Evolutionary conservation across 2,329 filamentous ascomycete species (phyloP).

Genomic region (Fusarium torreyae): DNA sequence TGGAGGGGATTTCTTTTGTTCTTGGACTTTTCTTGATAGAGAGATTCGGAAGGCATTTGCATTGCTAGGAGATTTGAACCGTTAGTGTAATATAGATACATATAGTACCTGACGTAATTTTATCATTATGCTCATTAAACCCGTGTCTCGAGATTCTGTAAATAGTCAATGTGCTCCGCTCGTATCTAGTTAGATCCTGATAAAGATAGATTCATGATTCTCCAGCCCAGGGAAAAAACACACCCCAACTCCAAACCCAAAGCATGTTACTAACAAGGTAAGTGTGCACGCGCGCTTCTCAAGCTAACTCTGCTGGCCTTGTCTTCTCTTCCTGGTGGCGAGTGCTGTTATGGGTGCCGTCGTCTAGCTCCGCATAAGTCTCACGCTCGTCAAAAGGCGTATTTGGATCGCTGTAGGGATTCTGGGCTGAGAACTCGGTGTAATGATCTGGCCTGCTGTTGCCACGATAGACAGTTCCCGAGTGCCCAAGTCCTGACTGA

Average conservation of each 20-base stretch:
- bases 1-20: slow-evolving; percentile 38
- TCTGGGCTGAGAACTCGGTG: slow-evolving; percentile 37
- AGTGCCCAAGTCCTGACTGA: slow-evolving; percentile 29
- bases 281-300: not conserved
- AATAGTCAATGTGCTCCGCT: slow-evolving; percentile 16
- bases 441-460: slow-evolving; percentile 44
- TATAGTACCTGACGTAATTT: slow-evolving; percentile 43
- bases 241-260: slow-evolving; percentile 26
- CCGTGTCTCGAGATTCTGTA: slow-evolving; percentile 2
- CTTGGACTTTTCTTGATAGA: slow-evolving; percentile 27
- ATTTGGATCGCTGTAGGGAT: slow-evolving; percentile 30
- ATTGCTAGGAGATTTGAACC: slow-evolving; percentile 43
- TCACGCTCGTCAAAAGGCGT: slow-evolving; percentile 20
- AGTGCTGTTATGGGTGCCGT: slow-evolving; percentile 22
- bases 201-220: slow-evolving; percentile 5
- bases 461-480: slow-evolving; percentile 39
- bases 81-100: slow-evolving; percentile 45
- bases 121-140: slow-evolving; percentile 33
- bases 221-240: slow-evolving; percentile 2
- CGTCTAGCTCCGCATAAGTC: slow-evolving; percentile 26
- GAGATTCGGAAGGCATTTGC: slow-evolving; percentile 37
- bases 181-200: slow-evolving; percentile 6
- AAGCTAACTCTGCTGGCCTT: slow-evolving; percentile 24
- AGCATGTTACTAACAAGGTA: not conserved
- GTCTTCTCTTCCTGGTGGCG: slow-evolving; percentile 21